Base-by-base conservation (phyloP, 768 basidiomycete genomes). In the Kwoniella botswanensis region DNA sequence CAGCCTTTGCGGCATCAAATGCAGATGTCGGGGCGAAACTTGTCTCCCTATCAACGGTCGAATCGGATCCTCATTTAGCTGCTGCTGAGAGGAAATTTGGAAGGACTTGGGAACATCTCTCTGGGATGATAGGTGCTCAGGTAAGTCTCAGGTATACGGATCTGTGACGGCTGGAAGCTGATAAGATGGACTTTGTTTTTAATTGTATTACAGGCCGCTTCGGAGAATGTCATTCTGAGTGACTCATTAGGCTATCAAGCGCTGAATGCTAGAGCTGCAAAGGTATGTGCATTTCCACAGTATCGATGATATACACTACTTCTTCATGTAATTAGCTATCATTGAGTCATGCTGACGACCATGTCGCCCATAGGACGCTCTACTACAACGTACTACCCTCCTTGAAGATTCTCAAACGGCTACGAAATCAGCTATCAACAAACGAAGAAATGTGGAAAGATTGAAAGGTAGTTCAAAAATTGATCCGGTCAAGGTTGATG, bases 171-270 rank as follows among this genome's bases (percentile, higher is more conserved):
- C 35, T 35, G 35, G 35, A 35, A 35, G 35, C 35, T 35, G 35
- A 35, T 35, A 35, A 7, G 35, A 35, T 35, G 35, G 35, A 35
- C 35, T 35, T 35, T 35, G 7, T 35, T 35, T 0, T 1, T 0
- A 35, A 35, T 35, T 35, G 35, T 35, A 35, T 35, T 7, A 35
- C 70, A 87, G 86, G 90, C 93, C 42, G 92, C 94, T 71, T 94
- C 92, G 76, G 96, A 98, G 87, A 93, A 93, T 76, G 93, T 98
- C 35, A 91, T 98, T 54, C 85, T 99, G 29, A 95, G 94, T n/a
- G 97, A 99, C 84, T 91, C 93, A 0, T 86, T 98, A 63, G 94
- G 94, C 1, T 99, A 99, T 84, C 95, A 98, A 83, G 93, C 94
- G 21, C 87, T 95, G 85, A 98, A 99, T 79, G 94, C 97, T n/a